Percentiles rank a stretch among this genome's conserved stretches.
These are phyloP conservation scores for Ulota crispa DNA, from an alignment of 225 moss, liverwort and hornwort genomes.

Conservation along the genomic window DNA sequence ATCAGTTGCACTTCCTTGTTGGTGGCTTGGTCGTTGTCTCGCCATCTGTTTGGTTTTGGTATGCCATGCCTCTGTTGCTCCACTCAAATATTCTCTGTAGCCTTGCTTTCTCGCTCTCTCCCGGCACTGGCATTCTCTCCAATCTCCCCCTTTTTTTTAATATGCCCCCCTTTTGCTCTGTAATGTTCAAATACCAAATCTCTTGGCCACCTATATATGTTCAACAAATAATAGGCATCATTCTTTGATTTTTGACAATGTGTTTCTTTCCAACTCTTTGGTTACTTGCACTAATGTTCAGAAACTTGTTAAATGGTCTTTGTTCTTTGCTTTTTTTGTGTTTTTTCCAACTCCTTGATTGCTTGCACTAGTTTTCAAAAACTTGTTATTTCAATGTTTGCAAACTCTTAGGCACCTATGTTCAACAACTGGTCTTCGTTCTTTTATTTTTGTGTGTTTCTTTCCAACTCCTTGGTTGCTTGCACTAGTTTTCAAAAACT, in stretches of 20 bases:
- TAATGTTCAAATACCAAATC: neutral
- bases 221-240: too few species aligned
- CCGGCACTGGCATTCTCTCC: neutral
- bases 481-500: too few species aligned
- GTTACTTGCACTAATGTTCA: neutral
- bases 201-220: neutral
- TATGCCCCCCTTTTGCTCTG: too few species aligned
- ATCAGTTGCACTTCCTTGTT: slow-evolving; percentile 8
- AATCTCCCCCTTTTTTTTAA: neutral
- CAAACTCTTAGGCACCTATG: too few species aligned
- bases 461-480: too few species aligned
- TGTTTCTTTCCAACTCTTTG: too few species aligned
- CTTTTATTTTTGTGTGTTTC: too few species aligned
- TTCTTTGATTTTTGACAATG: too few species aligned
- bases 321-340: neutral
- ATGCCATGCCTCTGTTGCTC: slow-evolving; percentile 20
- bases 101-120: slow-evolving; percentile 32
- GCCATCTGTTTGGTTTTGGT: neutral
- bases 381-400: too few species aligned
- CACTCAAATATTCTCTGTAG: slow-evolving; percentile 42
- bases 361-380: too few species aligned
- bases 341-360: too few species aligned
- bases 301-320: neutral
- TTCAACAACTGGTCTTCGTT: too few species aligned
- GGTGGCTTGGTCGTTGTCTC: neutral